Conservation (phyloP, 2,329 filamentous ascomycete species). For the Drechmeria coniospora region DNA sequence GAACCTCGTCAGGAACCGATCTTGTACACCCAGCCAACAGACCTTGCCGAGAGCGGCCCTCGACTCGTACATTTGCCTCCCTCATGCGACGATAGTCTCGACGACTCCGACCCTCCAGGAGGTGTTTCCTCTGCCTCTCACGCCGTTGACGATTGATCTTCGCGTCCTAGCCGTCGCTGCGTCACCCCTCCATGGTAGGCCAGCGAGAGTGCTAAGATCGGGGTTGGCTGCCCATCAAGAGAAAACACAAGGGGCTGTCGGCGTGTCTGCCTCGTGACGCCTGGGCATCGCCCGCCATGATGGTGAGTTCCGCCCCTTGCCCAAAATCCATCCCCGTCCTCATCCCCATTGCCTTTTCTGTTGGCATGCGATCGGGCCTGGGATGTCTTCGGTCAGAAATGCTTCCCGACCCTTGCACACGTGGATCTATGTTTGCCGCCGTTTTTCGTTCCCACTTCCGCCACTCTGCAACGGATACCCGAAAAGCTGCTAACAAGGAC, state of each 20-base stretch:
- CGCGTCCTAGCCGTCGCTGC: slow-evolving; percentile 12
- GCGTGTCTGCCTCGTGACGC: slow-evolving; percentile 21
- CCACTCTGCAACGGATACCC: too few species aligned
- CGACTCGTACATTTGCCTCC: neutral
- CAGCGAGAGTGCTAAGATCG: slow-evolving; percentile 8
- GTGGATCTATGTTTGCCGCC: too few species aligned
- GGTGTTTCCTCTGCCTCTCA: slow-evolving; percentile 15
- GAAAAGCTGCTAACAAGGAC: too few species aligned
- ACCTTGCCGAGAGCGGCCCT: neutral
- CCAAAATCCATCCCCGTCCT: neutral
- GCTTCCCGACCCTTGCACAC: too few species aligned
- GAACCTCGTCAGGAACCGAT: too few species aligned
- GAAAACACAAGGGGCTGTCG: slow-evolving; percentile 13
- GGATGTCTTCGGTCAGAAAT: too few species aligned
- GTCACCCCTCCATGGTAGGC: slow-evolving; percentile 14
- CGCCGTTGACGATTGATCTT: slow-evolving; percentile 9
- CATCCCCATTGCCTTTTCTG: too few species aligned
- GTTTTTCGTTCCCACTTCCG: too few species aligned
- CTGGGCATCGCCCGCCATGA: slow-evolving; percentile 27
- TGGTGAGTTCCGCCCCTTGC: slow-evolving; percentile 23
- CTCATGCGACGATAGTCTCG: slow-evolving; percentile 19
- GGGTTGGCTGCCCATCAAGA: slow-evolving; percentile 11
- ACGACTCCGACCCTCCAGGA: slow-evolving; percentile 10
- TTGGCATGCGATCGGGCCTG: neutral
- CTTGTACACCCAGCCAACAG: too few species aligned